Base-by-base conservation (phyloP, 2,329 filamentous ascomycete genomes). In the Pyrenophora tritici-repentis region DNA sequence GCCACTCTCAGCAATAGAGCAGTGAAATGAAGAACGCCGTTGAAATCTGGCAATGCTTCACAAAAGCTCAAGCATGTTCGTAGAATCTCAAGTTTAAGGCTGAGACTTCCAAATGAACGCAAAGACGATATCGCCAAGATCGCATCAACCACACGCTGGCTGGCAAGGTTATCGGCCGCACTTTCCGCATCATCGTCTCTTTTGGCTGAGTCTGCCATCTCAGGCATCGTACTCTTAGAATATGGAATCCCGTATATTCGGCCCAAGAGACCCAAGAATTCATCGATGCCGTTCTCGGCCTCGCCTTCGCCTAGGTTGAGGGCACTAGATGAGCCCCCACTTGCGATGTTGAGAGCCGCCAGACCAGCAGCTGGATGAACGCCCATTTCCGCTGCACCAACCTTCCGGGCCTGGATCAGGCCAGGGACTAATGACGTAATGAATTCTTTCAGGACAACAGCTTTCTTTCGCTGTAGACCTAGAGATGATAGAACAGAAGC, bases 341-440 rank as follows among this genome's bases (percentile, higher is more conserved):
- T 67, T 7, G 60, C 62, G 57, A 73, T 68, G 58, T 86, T 88
- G 24, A 94, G 77, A 10, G 87, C 86, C 20, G 91, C 86, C 42
- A 97, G 78, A 0, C 91, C 92, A 8, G 93, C 91, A 14, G 93
- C 93, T 34, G 94, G 94, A 74, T 97, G 93, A 31, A 99, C 90
- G 3, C 93, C 94, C 66, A 94, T 90, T 68, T 97, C 94, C n/a
- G 94, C 92, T 34, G 94, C 94, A 26, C 93, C 93, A 40, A 93
- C 83, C 39, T 95, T 97, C 33, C 94, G 84, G 13, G 94, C 94
- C 73, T 97, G 91, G 4, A 96, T 87, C 7, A 99, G 80, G 2
- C 90, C 91, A 29, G 87, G 87, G 44, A 95, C 90, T 34, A 97
- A 80, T 13, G 91, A 86, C 3, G 86, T 87, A 7, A 99, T 82